Evolutionary conservation across 331 rosid genomes (phyloP), one percentile per base, ranked within the genome.

Genomic region (Arachis monticola): DNA sequence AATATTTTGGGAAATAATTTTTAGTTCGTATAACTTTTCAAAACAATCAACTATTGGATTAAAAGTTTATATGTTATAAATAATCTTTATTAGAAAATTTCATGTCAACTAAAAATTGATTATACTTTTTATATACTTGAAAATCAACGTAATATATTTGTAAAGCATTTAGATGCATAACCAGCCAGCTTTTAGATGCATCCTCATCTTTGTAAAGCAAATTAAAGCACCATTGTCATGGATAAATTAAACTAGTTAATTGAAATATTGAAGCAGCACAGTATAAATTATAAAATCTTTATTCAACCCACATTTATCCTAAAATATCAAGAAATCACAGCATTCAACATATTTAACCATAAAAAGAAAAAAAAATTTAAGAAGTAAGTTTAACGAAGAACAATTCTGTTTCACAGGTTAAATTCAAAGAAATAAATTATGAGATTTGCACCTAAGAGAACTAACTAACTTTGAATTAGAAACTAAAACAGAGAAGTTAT

Each of bases 131-230:
- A 22, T 22, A 22, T 22, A 22, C 27, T 22, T 22, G 27, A 22
- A 22, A 22, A 22, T 22, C 27, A 22, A 22, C 27, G 12, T 50
- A n/a, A 45, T 63, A 63, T 64, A 69, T 38, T 45, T n/a, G 64
- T 47, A 59, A 68, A 14, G 27, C 27, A 56, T 42, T 53, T 17
- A 35, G 14, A 47, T 51, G 44, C 69, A 67, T 32, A 3, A 65
- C 22, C 58, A 67, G 60, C 72, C 53, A 51, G 73, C 72, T 60
- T 67, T 60, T 66, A 71, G 70, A 72, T 17, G 73, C 76, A 45
- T 67, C 76, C 50, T 50, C 35, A 64, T 69, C 69, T 22, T 41
- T 63, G 77, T 22, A 69, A 74, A 74, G 80, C 58, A 74, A 55
- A 60, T 22, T 22, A 22, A 22, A 22, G 50, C 58, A 63, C 9